Base-by-base conservation (phyloP, 352 stramenopile species). In the Pythium dissimile region DNA sequence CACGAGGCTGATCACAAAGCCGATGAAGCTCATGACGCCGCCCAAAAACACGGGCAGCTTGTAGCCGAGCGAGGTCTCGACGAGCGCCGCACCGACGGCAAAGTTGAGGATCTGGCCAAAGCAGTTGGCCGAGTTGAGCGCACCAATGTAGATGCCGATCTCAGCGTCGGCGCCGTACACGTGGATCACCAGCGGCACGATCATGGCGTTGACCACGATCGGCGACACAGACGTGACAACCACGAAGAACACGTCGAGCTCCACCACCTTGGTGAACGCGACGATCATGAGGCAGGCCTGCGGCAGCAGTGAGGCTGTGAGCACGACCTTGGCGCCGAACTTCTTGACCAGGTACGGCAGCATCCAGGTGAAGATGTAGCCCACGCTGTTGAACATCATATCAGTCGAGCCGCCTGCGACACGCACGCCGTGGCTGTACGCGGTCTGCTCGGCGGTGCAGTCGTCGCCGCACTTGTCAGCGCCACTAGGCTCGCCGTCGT, bases 61-160 rank as follows among this genome's bases (percentile, higher is more conserved):
- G 43, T 85, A 88, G 1, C 76, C 78, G 21, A 89, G 56, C 45
- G 72, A 77, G 2, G 80, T 85, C 31, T 80, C 70, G 26, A 88
- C 78, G 5, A 91, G 43, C 9, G 62, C 74, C 38, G 76, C 64
- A 4, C 72, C 76, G 26, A 84, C 46, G 18, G 69, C 51, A 53
- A 86, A 90, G 61, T 90, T 90, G 28, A 88, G 59, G 24, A 90
- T 42, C 31, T 90, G 80, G 11, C 77, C 76, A 4, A 85, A 39
- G 57, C 74, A 88, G 51, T 79, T 81, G 34, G 80, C 75, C 35
- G 77, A 88, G 64, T 88, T 88, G 24, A 88, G 64, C 5, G 80
- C 77, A 4, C 38, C 38, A 18, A 45, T 12, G 38, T 45, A 45
- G 38, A 45, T 45, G 18, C 38, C 38, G 18, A 88, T 67, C 7